These are phyloP conservation scores for Fagus sylvatica DNA, from an alignment of 306 rosid genomes.

Conservation along the genomic window DNA sequence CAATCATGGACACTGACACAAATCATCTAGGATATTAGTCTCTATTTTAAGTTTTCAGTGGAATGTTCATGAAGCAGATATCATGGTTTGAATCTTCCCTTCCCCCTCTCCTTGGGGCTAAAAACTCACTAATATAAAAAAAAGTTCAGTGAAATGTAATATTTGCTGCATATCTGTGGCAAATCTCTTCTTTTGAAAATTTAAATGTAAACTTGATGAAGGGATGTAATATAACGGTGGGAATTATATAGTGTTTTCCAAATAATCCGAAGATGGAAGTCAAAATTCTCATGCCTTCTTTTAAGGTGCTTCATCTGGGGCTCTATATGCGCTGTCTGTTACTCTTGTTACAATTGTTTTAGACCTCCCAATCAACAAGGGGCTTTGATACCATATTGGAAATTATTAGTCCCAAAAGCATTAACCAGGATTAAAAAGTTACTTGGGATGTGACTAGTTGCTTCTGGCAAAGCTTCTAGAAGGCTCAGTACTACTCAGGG, in stretches of 20 bases:
- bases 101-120: too few relatives aligned
- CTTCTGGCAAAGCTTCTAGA: not conserved
- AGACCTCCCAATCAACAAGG: not conserved
- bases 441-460: too few relatives aligned
- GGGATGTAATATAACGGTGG: too few relatives aligned
- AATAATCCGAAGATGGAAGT: not conserved
- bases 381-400: not conserved
- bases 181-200: not conserved
- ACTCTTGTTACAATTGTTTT: too few relatives aligned
- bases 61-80: too few relatives aligned
- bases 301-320: not conserved
- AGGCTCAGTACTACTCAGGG: not conserved
- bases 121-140: too few relatives aligned
- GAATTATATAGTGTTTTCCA: not conserved
- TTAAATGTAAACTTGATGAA: not conserved
- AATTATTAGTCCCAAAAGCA: not conserved
- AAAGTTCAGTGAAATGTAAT: too few relatives aligned
- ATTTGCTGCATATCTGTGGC: not conserved
- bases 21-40: not conserved
- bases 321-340: not conserved
- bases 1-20: not conserved
- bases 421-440: too few relatives aligned
- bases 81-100: too few relatives aligned
- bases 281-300: not conserved
- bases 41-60: not conserved